Evolutionary conservation across 2,329 filamentous ascomycete species (phyloP).

Genomic region (Periconia sp.): DNA sequence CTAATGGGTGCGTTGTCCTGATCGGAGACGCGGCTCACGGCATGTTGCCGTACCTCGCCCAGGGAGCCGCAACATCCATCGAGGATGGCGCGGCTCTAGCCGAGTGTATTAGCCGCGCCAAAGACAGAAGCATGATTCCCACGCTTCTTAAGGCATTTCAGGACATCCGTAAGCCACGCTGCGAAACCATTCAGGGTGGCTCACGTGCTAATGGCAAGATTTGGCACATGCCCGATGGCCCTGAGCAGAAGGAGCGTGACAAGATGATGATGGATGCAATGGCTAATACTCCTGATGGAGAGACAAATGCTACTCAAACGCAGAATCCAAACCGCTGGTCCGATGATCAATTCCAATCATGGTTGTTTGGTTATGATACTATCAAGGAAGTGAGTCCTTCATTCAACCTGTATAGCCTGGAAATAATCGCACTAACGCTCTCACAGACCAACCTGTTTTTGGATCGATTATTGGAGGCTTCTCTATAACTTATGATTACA

Average conservation of each 20-base stretch:
- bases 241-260: conserved; percentile 19
- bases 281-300: conserved; percentile 43
- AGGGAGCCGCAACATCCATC: conserved; percentile 66
- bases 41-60: conserved; percentile 28
- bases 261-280: conserved; percentile 35
- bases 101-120: conserved; percentile 38
- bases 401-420: no score
- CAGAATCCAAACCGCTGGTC: conserved; percentile 57
- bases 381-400: conserved; percentile 40
- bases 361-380: conserved; percentile 58
- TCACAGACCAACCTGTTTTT: no score
- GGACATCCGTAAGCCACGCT: conserved; percentile 34
- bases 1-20: conserved; percentile 17
- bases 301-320: no score
- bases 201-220: conserved; percentile 54
- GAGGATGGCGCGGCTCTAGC: conserved; percentile 71
- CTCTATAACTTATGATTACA: no score
- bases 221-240: conserved; percentile 46
- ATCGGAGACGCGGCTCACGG: conserved; percentile 29
- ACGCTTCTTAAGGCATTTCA: conserved; percentile 49
- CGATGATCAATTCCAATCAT: conserved; percentile 53
- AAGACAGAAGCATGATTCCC: conserved; percentile 27
- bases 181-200: conserved; percentile 51
- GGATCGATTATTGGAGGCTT: no score
- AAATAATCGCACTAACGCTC: no score